A percentile compares a stretch with the other conserved stretches of the same genome.
Evolutionary conservation across 352 stramenopile species (phyloP).

Genomic region (Phytophthora macrochlamydospora): DNA sequence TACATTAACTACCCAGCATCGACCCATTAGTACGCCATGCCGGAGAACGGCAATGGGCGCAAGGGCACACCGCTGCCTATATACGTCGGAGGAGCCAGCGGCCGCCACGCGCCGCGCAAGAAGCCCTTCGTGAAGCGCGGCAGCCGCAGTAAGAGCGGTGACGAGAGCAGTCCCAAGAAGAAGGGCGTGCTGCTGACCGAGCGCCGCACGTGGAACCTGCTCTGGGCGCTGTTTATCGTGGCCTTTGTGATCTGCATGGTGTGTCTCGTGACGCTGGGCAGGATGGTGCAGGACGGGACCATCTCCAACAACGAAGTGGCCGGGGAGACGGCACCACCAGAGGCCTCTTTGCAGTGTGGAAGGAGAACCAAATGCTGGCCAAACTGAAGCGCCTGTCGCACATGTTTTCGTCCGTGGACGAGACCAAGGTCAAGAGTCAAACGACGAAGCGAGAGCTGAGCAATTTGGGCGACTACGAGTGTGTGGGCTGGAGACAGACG

Average conservation of each 20-base stretch:
- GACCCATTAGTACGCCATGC: conserved; percentile 20
- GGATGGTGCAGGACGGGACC: conserved; percentile 49
- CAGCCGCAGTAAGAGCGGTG: conserved; percentile 32
- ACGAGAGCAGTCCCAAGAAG: conserved; percentile 17
- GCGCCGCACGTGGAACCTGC: conserved; percentile 47
- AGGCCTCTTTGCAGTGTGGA: conserved; percentile 45
- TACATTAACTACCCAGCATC: neutral
- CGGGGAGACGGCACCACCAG: conserved; percentile 22
- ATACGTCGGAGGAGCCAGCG: conserved; percentile 29
- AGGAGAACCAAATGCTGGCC: conserved; percentile 44
- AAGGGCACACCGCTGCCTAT: conserved; percentile 50
- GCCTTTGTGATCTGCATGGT: conserved; percentile 54
- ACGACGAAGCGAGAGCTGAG: conserved; percentile 23
- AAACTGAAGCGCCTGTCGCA: conserved; percentile 47
- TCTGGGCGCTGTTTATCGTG: conserved; percentile 51
- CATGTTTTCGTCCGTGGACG: conserved; percentile 42
- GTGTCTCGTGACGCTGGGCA: conserved; percentile 53
- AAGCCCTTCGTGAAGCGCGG: conserved; percentile 39
- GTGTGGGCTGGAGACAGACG: conserved; percentile 62
- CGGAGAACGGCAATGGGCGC: conserved; percentile 30
- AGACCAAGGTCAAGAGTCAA: conserved; percentile 23
- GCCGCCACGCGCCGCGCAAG: conserved; percentile 34
- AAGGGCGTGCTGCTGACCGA: conserved; percentile 19
- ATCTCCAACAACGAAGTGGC: conserved; percentile 54
- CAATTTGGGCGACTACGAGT: conserved; percentile 61